These are phyloP conservation scores for Acer negundo DNA, from an alignment of 345 rosid species.

Conservation along the genomic window DNA sequence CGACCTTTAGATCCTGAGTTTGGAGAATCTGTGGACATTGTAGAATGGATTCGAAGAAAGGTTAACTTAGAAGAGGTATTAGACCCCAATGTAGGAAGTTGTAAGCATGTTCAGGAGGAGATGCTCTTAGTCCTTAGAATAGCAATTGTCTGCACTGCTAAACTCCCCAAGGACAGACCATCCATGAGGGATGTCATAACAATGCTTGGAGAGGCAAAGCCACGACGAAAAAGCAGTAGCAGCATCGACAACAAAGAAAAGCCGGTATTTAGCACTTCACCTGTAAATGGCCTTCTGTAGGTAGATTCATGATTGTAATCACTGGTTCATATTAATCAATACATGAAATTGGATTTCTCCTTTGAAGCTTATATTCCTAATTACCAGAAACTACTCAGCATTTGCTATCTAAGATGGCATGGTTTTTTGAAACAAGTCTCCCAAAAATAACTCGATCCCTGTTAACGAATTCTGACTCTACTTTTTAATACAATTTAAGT, in stretches of 20 bases:
- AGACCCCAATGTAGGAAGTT: constrained; percentile 70
- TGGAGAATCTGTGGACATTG: constrained; percentile 69
- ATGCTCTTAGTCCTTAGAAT: constrained; percentile 85
- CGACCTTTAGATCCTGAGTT: constrained; percentile 67
- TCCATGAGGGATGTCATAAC: constrained; percentile 88
- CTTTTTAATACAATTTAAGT: no score
- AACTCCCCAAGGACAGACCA: constrained; percentile 89
- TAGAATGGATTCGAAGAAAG: constrained; percentile 74
- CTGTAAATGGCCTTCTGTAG: constrained; percentile 79
- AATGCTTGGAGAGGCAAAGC: constrained; percentile 94
- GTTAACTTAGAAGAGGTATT: constrained; percentile 64
- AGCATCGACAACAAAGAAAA: constrained; percentile 46
- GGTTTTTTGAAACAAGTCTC: neutral
- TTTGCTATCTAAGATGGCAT: neutral
- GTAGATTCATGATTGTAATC: constrained; percentile 43
- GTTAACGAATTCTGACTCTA: neutral
- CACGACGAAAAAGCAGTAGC: constrained; percentile 76
- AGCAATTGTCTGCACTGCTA: constrained; percentile 83
- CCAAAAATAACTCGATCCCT: no score
- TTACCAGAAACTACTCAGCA: neutral
- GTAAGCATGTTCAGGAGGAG: constrained; percentile 91
- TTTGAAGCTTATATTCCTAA: neutral
- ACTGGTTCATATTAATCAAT: constrained; percentile 18
- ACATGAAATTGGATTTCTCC: constrained; percentile 9
- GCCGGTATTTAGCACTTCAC: constrained; percentile 66